Percentiles rank a stretch among this genome's conserved stretches.
Evolutionary conservation across 352 stramenopile genomes (phyloP).

Genomic region (Phytophthora sansomeana): DNA sequence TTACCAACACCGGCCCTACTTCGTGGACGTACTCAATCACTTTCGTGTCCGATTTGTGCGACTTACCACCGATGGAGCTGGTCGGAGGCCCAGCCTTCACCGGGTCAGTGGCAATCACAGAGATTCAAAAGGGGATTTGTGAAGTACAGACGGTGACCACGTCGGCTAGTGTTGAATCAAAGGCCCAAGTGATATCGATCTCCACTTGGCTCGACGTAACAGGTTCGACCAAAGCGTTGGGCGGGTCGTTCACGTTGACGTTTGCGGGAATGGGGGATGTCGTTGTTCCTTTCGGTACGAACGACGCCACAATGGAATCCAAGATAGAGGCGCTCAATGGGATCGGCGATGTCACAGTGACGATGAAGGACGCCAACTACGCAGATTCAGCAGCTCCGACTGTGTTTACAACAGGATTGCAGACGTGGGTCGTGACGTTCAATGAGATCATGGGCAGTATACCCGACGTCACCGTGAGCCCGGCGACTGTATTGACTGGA

Average conservation of each 20-base stretch:
- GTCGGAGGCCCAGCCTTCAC: slow-evolving; percentile 54
- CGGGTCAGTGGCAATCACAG: slow-evolving; percentile 53
- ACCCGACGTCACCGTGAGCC: slow-evolving; percentile 74
- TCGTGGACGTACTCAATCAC: slow-evolving; percentile 87
- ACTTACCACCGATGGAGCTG: slow-evolving; percentile 75
- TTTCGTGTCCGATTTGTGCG: slow-evolving; percentile 88
- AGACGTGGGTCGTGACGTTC: slow-evolving; percentile 92
- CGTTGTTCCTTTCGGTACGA: slow-evolving; percentile 48
- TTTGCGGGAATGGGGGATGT: slow-evolving; percentile 62
- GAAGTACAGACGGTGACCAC: slow-evolving; percentile 96
- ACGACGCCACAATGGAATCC: slow-evolving; percentile 52
- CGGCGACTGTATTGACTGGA: slow-evolving; percentile 64
- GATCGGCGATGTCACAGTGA: slow-evolving; percentile 82
- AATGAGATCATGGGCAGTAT: slow-evolving; percentile 93
- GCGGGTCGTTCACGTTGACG: slow-evolving; percentile 74
- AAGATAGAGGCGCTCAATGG: slow-evolving; percentile 78
- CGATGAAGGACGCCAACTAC: slow-evolving; percentile 59
- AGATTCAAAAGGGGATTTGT: slow-evolving; percentile 88
- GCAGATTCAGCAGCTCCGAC: slow-evolving; percentile 9
- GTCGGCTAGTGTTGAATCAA: slow-evolving; percentile 90
- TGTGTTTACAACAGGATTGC: slow-evolving; percentile 41
- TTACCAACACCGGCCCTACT: slow-evolving; percentile 31
- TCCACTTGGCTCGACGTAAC: slow-evolving; percentile 73
- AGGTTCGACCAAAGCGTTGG: slow-evolving; percentile 37
- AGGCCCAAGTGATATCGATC: slow-evolving; percentile 91